Percentiles rank a stretch among this genome's conserved stretches.
These are phyloP conservation scores for Solanum megistacrolobum DNA, from an alignment of 257 asterid genomes.

Conservation along the genomic window DNA sequence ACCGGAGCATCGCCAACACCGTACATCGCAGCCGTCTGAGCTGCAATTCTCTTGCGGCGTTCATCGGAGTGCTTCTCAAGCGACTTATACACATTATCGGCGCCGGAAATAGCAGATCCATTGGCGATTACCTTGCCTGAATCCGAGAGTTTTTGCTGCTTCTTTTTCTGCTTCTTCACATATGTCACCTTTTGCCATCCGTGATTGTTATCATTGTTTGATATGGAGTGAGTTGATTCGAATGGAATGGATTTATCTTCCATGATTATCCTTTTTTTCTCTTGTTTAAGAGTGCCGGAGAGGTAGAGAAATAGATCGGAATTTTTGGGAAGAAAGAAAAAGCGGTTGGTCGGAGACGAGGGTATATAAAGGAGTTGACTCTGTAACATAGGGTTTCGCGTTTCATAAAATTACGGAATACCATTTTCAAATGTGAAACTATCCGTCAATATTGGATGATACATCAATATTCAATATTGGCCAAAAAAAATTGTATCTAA, in stretches of 20 bases:
- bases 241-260: constrained; percentile 10
- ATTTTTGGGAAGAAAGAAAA: background rate
- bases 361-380: background rate
- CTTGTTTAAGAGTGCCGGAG: background rate
- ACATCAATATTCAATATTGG: background rate
- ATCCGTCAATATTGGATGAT: background rate
- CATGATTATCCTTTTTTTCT: background rate
- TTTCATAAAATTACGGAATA: background rate
- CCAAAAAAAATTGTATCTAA: background rate
- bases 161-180: constrained; percentile 35
- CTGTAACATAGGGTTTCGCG: background rate
- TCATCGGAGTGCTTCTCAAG: constrained; percentile 78
- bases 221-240: background rate
- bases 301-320: background rate
- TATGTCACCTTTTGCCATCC: constrained; percentile 36
- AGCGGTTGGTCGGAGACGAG: background rate
- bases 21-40: constrained; percentile 42
- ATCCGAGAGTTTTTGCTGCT: constrained; percentile 19
- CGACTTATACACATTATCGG: constrained; percentile 34
- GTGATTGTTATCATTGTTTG: background rate
- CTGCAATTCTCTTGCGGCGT: constrained; percentile 54
- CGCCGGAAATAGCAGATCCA: constrained; percentile 40
- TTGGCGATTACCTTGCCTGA: constrained; percentile 16
- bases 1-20: constrained; percentile 31
- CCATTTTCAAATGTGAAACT: background rate